phyloP scores from a whole-genome alignment of 73 alveolate genomes.

The Paramecium primaurelia region DNA sequence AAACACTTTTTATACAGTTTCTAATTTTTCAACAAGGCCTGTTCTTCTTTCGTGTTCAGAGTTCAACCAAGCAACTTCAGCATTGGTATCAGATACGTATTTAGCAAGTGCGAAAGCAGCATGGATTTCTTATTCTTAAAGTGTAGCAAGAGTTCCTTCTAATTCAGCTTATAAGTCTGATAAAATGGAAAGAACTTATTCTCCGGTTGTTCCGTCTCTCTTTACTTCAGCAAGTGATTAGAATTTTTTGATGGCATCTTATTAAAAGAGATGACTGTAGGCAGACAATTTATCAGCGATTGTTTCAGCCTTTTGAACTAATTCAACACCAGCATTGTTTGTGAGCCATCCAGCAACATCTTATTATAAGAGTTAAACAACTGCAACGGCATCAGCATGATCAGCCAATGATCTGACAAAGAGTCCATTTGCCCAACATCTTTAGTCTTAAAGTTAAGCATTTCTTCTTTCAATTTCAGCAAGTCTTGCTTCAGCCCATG shows the following conservation, averaged over 20 bases:
- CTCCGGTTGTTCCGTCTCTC: conserved; percentile 55
- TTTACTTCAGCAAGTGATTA: conserved; percentile 34
- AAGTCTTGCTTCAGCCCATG: conserved; percentile 37
- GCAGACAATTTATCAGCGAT: conserved; percentile 32
- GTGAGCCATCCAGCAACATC: conserved; percentile 49
- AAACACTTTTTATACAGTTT: neutral
- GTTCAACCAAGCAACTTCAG: conserved; percentile 46
- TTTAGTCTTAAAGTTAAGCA: neutral
- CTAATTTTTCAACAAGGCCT: conserved; percentile 29
- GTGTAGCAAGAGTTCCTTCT: conserved; percentile 9
- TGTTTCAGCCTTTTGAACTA: conserved; percentile 16
- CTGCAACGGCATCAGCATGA: conserved; percentile 19
- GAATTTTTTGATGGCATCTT: conserved; percentile 44
- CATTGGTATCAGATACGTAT: conserved; percentile 38
- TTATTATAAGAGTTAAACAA: neutral
- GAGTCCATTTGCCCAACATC: conserved; percentile 47
- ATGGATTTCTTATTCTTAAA: conserved; percentile 41
- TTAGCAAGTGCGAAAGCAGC: conserved; percentile 50
- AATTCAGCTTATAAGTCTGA: conserved; percentile 26
- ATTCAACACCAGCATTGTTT: conserved; percentile 23
- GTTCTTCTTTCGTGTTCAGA: conserved; percentile 21
- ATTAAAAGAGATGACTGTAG: conserved; percentile 49
- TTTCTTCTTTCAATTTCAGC: conserved; percentile 36
- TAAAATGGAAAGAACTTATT: conserved; percentile 31
- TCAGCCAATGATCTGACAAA: conserved; percentile 41